Conservation (phyloP, 208 protist genomes). For the Leishmania arabica region DNA sequence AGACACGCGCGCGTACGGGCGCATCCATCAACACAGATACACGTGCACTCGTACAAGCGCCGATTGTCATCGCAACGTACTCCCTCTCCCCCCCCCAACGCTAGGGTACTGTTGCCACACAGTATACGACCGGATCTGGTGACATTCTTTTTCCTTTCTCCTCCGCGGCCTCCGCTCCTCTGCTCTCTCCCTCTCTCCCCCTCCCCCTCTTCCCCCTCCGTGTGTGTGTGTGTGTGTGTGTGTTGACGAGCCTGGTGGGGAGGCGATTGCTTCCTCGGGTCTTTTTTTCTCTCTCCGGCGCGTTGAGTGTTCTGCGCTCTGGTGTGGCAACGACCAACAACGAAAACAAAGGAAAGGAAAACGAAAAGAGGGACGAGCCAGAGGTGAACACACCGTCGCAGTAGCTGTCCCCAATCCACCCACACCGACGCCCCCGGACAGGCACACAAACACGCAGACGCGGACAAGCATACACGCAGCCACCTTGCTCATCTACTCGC, state of each 20-base stretch:
- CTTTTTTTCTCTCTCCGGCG: background rate
- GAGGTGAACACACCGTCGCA: background rate
- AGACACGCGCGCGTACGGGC: background rate
- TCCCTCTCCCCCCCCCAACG: background rate
- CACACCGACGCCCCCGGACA: background rate
- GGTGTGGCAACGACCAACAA: no score
- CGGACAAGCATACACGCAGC: background rate
- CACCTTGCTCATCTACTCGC: background rate
- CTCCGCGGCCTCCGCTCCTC: background rate
- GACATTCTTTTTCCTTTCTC: conserved; percentile 6
- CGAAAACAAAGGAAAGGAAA: background rate
- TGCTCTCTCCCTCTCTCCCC: conserved; percentile 4
- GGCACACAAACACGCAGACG: background rate
- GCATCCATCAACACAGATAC: background rate
- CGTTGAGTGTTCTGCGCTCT: background rate
- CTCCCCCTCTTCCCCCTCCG: background rate
- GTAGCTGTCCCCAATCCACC: background rate
- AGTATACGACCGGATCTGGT: conserved; percentile 17
- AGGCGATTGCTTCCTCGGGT: background rate
- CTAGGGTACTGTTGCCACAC: background rate
- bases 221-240: background rate
- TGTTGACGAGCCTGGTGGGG: no score
- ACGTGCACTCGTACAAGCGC: background rate
- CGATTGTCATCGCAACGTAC: background rate
- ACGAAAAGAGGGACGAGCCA: background rate